phyloP scores from a whole-genome alignment of 2,329 filamentous ascomycete species.

The Colletotrichum orchidophilum region DNA sequence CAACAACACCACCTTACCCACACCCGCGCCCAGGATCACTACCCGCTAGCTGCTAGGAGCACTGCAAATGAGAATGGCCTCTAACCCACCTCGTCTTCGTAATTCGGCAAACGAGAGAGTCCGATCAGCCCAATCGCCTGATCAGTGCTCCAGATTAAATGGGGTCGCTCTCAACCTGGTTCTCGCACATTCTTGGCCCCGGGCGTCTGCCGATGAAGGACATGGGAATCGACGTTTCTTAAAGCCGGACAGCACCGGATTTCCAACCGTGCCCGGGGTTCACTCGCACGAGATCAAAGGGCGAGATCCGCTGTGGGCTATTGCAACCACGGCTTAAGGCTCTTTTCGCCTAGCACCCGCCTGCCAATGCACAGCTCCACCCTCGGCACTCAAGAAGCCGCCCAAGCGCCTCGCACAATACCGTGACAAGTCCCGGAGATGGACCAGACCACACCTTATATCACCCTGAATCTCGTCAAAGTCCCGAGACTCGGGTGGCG shows the following conservation, averaged over 20 bases:
- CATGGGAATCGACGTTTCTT: slow-evolving; percentile 22
- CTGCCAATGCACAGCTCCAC: slow-evolving; percentile 28
- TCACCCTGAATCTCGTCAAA: slow-evolving; percentile 31
- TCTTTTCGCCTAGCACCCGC: slow-evolving; percentile 31
- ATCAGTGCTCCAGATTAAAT: slow-evolving; percentile 23
- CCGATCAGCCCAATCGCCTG: slow-evolving; percentile 30
- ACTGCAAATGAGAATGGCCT: slow-evolving; percentile 4
- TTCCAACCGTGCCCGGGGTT: slow-evolving; percentile 25
- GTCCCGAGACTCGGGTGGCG: slow-evolving; percentile 16
- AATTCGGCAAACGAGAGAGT: slow-evolving; percentile 31
- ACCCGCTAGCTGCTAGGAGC: background rate
- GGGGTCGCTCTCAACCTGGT: slow-evolving; percentile 24
- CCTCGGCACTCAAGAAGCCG: slow-evolving; percentile 32
- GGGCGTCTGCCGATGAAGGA: slow-evolving; percentile 1
- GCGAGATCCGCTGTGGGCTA: slow-evolving; percentile 31
- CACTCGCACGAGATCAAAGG: slow-evolving; percentile 31
- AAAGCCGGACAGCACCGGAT: slow-evolving; percentile 30
- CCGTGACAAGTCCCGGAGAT: slow-evolving; percentile 33
- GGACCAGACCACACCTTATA: slow-evolving; percentile 34
- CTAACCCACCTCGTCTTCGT: slow-evolving; percentile 25
- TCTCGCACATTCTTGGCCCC: slow-evolving; percentile 10
- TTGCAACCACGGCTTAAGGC: slow-evolving; percentile 22
- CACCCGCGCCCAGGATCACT: background rate
- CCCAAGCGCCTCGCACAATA: slow-evolving; percentile 31
- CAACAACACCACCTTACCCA: background rate